Conservation (phyloP, 2,329 filamentous ascomycete species). For the Scortechinia acanthostroma region DNA sequence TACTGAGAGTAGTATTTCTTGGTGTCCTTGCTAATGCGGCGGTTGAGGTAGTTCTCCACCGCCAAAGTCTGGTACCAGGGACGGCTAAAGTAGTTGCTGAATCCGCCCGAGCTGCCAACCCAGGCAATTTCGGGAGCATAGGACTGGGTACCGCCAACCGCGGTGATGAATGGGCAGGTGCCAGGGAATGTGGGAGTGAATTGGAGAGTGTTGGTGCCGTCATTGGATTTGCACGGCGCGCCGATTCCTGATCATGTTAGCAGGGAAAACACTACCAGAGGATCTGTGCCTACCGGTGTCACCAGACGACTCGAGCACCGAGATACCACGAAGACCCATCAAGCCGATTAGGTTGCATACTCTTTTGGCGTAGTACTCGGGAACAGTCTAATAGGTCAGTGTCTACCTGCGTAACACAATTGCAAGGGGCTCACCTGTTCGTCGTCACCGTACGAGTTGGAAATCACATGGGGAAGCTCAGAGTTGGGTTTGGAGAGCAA, state of each 20-base stretch:
- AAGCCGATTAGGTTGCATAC: conserved; percentile 58
- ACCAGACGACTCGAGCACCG: conserved; percentile 58
- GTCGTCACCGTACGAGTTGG: conserved; percentile 65
- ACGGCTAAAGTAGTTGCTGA: conserved; percentile 35
- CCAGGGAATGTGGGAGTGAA: conserved; percentile 47
- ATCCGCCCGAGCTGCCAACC: conserved; percentile 23
- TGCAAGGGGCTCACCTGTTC: conserved; percentile 35
- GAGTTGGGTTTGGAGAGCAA: conserved; percentile 43
- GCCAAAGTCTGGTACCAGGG: conserved; percentile 32
- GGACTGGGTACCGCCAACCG: conserved; percentile 38
- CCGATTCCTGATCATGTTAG: no score
- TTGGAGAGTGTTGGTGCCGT: conserved; percentile 38
- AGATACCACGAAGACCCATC: conserved; percentile 59
- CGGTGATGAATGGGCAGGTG: conserved; percentile 43
- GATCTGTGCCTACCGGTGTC: conserved; percentile 34
- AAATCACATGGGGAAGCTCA: conserved; percentile 54
- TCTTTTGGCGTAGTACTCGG: conserved; percentile 46
- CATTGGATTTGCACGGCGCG: conserved; percentile 41
- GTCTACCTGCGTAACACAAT: not conserved
- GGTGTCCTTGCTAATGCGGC: conserved; percentile 27
- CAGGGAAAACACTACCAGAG: not conserved
- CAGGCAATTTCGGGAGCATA: conserved; percentile 28
- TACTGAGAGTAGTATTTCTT: conserved; percentile 35
- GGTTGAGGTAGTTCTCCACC: conserved; percentile 31
- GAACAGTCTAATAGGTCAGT: no score